These are phyloP conservation scores for Vaccinium corymbosum DNA, from an alignment of 148 eudicot genomes.

Conservation along the genomic window DNA sequence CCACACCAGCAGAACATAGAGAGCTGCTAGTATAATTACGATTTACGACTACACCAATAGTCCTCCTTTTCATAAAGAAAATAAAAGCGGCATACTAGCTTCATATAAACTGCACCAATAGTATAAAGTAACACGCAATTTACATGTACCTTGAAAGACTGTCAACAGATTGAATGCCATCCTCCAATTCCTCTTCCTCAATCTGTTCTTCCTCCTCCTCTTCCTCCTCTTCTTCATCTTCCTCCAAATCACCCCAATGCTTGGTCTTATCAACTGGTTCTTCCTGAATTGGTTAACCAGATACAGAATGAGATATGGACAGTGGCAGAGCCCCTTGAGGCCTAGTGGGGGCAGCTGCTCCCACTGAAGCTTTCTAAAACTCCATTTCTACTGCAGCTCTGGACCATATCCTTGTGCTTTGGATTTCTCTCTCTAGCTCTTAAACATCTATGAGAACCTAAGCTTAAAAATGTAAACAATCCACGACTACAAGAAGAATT, in stretches of 20 bases:
- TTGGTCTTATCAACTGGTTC: conserved; percentile 91
- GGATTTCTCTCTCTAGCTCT: no score
- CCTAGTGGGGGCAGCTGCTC: no score
- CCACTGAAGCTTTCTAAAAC: no score
- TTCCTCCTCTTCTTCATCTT: conserved; percentile 85
- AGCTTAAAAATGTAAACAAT: no score
- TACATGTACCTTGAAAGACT: conserved; percentile 78
- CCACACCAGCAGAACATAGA: no score
- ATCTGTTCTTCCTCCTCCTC: conserved; percentile 68
- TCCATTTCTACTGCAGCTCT: no score
- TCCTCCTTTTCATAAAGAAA: background rate
- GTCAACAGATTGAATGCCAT: conserved; percentile 84
- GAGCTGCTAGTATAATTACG: no score
- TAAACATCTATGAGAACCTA: no score
- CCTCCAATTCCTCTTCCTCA: conserved; percentile 79
- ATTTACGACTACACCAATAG: background rate
- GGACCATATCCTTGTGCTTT: no score
- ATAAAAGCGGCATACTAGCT: background rate
- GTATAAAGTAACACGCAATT: background rate
- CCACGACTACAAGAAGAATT: no score
- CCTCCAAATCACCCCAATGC: conserved; percentile 98
- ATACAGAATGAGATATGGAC: conserved; percentile 36
- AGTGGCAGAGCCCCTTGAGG: no score
- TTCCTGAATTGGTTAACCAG: conserved; percentile 41
- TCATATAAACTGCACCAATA: background rate